phyloP scores from a whole-genome alignment of 768 basidiomycete species.

The Fibroporia radiculosa region DNA sequence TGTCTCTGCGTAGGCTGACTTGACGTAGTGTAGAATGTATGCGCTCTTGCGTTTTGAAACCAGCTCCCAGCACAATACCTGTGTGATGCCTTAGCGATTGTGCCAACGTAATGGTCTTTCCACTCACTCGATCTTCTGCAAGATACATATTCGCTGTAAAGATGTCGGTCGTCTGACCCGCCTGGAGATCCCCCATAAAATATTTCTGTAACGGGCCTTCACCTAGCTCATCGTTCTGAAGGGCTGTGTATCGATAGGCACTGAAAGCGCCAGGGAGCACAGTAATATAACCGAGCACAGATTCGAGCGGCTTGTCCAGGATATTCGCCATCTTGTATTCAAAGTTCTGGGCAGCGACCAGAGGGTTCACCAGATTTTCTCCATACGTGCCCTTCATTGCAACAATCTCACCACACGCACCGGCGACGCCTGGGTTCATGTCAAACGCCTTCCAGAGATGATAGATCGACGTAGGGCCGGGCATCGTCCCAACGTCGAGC shows the following conservation, averaged over 20 bases:
- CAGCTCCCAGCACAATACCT: constrained; percentile 94
- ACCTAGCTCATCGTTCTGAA: too few species aligned
- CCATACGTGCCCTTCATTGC: constrained; percentile 97
- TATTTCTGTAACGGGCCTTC: constrained; percentile 72
- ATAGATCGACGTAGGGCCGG: constrained; percentile 92
- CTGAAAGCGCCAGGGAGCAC: constrained; percentile 96
- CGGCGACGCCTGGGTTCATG: constrained; percentile 70
- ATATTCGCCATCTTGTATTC: constrained; percentile 99
- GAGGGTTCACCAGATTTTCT: constrained; percentile 82
- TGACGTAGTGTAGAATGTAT: constrained; percentile 91
- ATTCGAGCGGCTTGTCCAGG: constrained; percentile 90
- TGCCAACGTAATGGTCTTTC: too few species aligned
- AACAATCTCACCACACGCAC: constrained; percentile 92
- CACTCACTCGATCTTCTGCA: constrained; percentile 95
- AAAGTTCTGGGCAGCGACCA: constrained; percentile 94
- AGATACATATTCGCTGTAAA: constrained; percentile 92
- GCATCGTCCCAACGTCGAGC: constrained; percentile 94
- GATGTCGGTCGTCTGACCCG: constrained; percentile 94
- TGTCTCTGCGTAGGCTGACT: constrained; percentile 93
- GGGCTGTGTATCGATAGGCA: constrained; percentile 90
- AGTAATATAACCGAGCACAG: constrained; percentile 92
- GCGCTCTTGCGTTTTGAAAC: constrained; percentile 82
- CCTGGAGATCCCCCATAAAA: constrained; percentile 85
- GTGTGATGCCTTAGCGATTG: too few species aligned
- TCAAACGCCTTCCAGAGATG: constrained; percentile 93